Evolutionary conservation across 2,329 filamentous ascomycete species (phyloP).

Genomic region (Fusarium succisae): DNA sequence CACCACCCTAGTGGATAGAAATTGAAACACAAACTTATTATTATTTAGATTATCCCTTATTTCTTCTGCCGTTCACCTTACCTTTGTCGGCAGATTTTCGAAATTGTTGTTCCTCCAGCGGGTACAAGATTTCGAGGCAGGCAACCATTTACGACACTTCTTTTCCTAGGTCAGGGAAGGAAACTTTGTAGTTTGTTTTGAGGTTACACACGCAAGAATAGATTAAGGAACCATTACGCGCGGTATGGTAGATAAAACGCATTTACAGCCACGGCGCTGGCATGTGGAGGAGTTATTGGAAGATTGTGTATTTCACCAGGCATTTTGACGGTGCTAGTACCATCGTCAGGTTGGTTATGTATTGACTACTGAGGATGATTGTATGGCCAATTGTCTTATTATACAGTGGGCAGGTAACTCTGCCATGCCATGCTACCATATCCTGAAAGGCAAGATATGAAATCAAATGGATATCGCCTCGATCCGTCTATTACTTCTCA

Average conservation of each 20-base stretch:
- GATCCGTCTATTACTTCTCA: slow-evolving; percentile 24
- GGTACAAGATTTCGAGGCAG: not conserved
- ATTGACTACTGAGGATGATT: not conserved
- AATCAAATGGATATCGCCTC: slow-evolving; percentile 6
- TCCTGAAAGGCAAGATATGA: not conserved
- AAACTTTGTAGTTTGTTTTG: not conserved
- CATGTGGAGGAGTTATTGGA: not conserved
- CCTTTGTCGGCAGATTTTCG: not conserved
- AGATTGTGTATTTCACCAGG: not conserved
- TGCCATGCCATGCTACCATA: slow-evolving; percentile 1
- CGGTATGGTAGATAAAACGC: not conserved
- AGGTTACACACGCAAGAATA: not conserved
- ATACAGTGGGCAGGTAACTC: not conserved
- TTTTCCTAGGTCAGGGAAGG: not conserved
- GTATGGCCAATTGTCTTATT: slow-evolving; percentile 14
- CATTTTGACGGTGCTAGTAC: not conserved
- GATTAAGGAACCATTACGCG: not conserved
- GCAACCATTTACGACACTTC: not conserved
- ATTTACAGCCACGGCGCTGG: not conserved
- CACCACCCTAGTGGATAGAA: not conserved
- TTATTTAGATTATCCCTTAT: not conserved
- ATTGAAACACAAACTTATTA: not conserved
- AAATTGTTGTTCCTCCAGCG: not conserved
- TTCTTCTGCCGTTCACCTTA: not conserved
- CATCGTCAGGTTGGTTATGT: not conserved